Percentiles rank a stretch among this genome's conserved stretches.
These are phyloP conservation scores for Diversispora epigaea DNA, from an alignment of 192 early-diverging fungal genomes.

Conservation along the genomic window DNA sequence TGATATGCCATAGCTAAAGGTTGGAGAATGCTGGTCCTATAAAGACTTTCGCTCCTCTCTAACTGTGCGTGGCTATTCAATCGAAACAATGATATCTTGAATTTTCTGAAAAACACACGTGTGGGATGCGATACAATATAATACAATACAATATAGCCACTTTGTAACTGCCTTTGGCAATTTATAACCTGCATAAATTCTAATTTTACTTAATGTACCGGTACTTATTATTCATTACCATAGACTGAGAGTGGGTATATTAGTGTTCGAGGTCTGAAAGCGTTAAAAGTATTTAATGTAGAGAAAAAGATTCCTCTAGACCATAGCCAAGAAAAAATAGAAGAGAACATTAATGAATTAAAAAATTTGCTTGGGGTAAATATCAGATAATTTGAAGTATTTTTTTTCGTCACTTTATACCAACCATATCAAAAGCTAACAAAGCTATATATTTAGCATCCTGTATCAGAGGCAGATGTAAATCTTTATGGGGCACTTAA, in stretches of 20 bases:
- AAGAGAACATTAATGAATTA: slow-evolving; percentile 29
- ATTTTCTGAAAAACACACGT: slow-evolving; percentile 16
- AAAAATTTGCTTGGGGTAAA: slow-evolving; percentile 9
- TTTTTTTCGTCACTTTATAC: no score
- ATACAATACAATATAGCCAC: no score
- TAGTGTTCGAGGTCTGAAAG: slow-evolving; percentile 22
- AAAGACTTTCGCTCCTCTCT: slow-evolving; percentile 15
- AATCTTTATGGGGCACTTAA: slow-evolving; percentile 8
- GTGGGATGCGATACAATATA: not conserved
- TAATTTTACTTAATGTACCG: slow-evolving; percentile 23
- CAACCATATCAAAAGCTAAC: slow-evolving; percentile 18
- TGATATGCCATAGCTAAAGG: slow-evolving; percentile 24
- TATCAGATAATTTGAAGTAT: slow-evolving; percentile 8
- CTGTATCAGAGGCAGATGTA: no score
- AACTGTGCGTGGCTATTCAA: slow-evolving; percentile 28
- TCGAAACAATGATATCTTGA: slow-evolving; percentile 27
- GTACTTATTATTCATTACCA: slow-evolving; percentile 30
- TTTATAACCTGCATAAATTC: slow-evolving; percentile 9
- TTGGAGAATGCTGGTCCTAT: slow-evolving; percentile 25
- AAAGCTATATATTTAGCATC: no score
- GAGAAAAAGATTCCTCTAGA: slow-evolving; percentile 8
- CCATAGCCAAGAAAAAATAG: slow-evolving; percentile 13
- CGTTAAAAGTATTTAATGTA: slow-evolving; percentile 25
- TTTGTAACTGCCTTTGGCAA: no score
- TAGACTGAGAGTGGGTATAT: slow-evolving; percentile 29